Base-by-base conservation (phyloP, 257 asterid species). In the Solanum verrucosum region DNA sequence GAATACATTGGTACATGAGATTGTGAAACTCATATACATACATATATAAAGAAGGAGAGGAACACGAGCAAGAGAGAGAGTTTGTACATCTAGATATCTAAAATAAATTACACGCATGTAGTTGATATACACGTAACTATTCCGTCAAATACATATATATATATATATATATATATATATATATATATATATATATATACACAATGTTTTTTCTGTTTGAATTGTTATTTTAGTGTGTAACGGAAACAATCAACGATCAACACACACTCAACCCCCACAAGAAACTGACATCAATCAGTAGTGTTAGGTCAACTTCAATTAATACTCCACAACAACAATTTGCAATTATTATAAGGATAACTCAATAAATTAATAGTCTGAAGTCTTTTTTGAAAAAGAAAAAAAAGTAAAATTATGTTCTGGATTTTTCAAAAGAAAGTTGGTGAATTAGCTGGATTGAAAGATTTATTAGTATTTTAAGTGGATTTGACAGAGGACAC, bases 41-140 rank as follows among this genome's bases (percentile, higher is more conserved):
- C 46, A 1, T 59, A 59, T 59, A 59, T 9, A 20, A 21, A 7
- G 11, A 59, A 59, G 67, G 12, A 59, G 25, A 59, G 67, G 5
- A 15, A 49, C 60, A 16, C 21, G 7, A 14, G 20, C 60, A 49
- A 49, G 52, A 49, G 60, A 49, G 63, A 56, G 10, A 20, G 65
- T 18, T 0, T 1, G 9, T 18, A 0, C n/a, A 59, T 59, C 25
- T 1, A 59, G 12, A 7, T 59, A 20, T 8, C 20, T 49, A 0
- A 49, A 49, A 60, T 23, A 9, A 63, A 63, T 23, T 23, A 63
- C 7, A 63, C 1, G 1, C 3, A 23, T 63, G 3, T 63, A 23
- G 9, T 1, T 23, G 1, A 63, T 4, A 60, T 23, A 60, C 9
- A n/a, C 5, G 2, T 60, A 60, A 9, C 1, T 23, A 23, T 60